phyloP scores from a whole-genome alignment of 2,329 filamentous ascomycete species.

The Botrytis aclada region DNA sequence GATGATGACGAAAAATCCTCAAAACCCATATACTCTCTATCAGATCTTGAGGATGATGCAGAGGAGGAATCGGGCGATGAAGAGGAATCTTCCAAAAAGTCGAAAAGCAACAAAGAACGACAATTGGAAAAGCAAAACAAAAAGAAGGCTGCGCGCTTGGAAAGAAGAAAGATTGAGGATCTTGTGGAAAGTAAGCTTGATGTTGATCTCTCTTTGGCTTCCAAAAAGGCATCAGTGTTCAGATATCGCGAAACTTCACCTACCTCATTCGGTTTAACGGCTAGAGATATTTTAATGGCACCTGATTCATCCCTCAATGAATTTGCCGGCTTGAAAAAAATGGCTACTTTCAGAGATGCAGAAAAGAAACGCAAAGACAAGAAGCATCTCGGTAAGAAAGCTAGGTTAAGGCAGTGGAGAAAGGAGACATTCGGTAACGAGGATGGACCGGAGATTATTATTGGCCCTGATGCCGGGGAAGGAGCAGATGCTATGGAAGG shows the following conservation, averaged over 20 bases:
- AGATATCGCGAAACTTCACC: slow-evolving; percentile 94
- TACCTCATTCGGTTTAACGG: slow-evolving; percentile 81
- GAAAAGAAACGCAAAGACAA: slow-evolving; percentile 88
- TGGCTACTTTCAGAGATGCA: slow-evolving; percentile 81
- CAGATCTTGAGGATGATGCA: slow-evolving; percentile 46
- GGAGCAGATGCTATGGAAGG: slow-evolving; percentile 29
- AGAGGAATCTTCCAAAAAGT: slow-evolving; percentile 48
- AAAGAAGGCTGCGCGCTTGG: slow-evolving; percentile 72
- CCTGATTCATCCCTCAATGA: slow-evolving; percentile 85
- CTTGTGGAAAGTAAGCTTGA: slow-evolving; percentile 80
- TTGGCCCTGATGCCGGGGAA: slow-evolving; percentile 28
- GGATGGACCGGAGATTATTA: slow-evolving; percentile 39
- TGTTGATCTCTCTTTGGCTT: slow-evolving; percentile 60
- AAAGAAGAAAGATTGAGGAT: slow-evolving; percentile 79
- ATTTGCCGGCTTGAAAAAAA: slow-evolving; percentile 91
- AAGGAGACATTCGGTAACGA: slow-evolving; percentile 59
- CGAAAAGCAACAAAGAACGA: slow-evolving; percentile 57
- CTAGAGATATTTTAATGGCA: slow-evolving; percentile 84
- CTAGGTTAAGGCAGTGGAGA: slow-evolving; percentile 81
- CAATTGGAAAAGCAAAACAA: slow-evolving; percentile 56
- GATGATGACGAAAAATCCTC: slow-evolving; percentile 55
- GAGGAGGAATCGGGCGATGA: slow-evolving; percentile 45
- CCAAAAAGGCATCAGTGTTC: slow-evolving; percentile 57
- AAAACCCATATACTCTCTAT: slow-evolving; percentile 53
- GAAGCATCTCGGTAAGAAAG: slow-evolving; percentile 90